Percentiles rank a stretch among this genome's conserved stretches.
Conservation (phyloP, 2,329 filamentous ascomycete genomes). For the Trichoderma sp. region DNA sequence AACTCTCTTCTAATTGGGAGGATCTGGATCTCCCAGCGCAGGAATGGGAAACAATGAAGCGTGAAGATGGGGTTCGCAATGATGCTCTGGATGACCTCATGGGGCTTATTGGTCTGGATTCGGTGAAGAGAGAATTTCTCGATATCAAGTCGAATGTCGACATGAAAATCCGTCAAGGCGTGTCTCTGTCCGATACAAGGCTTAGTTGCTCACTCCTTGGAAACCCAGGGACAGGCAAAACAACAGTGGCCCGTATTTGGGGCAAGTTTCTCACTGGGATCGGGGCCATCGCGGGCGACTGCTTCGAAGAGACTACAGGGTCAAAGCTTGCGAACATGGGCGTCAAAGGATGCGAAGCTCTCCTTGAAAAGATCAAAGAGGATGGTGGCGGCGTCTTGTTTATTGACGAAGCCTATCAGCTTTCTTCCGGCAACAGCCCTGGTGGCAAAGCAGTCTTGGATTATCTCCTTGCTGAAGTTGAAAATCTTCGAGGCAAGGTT, state of each 20-base stretch:
- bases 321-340: conserved; percentile 62
- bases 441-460: conserved; percentile 64
- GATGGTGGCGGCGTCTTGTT: conserved; percentile 67
- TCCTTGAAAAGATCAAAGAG: conserved; percentile 48
- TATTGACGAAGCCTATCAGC: conserved; percentile 76
- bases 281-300: conserved; percentile 57
- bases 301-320: conserved; percentile 66
- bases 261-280: conserved; percentile 61
- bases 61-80: conserved; percentile 48
- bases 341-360: conserved; percentile 53
- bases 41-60: conserved; percentile 63
- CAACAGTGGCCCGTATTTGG: conserved; percentile 70
- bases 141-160: conserved; percentile 62
- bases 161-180: conserved; percentile 52
- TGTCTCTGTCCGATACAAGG: conserved; percentile 54
- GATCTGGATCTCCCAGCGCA: conserved; percentile 34
- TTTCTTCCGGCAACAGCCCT: conserved; percentile 55
- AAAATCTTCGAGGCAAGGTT: conserved; percentile 66
- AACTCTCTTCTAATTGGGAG: not conserved
- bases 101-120: conserved; percentile 67
- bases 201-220: conserved; percentile 63
- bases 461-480: conserved; percentile 67
- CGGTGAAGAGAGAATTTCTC: conserved; percentile 63
- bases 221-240: conserved; percentile 79
- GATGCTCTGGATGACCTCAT: conserved; percentile 60